Evolutionary conservation across 2,329 filamentous ascomycete genomes (phyloP), one percentile per base, ranked within the genome.

Genomic region (Cephalotrichum gorgonifer): DNA sequence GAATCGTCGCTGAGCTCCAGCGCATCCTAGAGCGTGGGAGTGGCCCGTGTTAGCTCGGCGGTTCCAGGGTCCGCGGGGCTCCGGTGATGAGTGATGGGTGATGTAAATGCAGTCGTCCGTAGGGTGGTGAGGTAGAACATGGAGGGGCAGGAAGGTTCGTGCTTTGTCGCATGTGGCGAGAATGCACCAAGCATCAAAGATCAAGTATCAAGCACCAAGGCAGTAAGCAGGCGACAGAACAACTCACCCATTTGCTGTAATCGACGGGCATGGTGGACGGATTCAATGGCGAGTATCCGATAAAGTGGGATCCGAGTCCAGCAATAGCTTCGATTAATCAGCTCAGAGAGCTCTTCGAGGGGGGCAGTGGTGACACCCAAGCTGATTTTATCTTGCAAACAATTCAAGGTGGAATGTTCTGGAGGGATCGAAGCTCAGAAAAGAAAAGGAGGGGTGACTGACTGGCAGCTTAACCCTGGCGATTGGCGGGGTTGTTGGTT

Each of bases 1-100:
- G 89, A 96, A 69, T 98, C 93, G 68, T 98, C 93, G 61, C 88
- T 95, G 63, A 98, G 83, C 81, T 98, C 93, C 62, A 98, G 79
- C 52, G 86, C 84, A 64, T 97, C 86, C 83, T 87, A 52, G n/a
- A 26, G 48, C 43, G n/a, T 23, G 17, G 50, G 48, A 47, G 39
- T 39, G 9, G 15, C 6, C 17, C 39, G 38, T 30, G 47, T 55
- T 46, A 57, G 54, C 47, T 43, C 12, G 28, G 20, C 12, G 28
- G 30, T 43, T 44, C 31, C 12, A 20, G n/a, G 31, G 17, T 20
- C 8, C 17, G 22, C 30, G 14, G 1, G 17, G 23, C n/a, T 43
- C 2, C 14, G 43, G 38, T 17, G 25, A 14, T 12, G 3, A 43
- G 25, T 26, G 26, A 17, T 41, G 26, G 43, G 30, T 23, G 25